Evolutionary conservation across 2,329 filamentous ascomycete species (phyloP).

Genomic region (Colletotrichum phormii): DNA sequence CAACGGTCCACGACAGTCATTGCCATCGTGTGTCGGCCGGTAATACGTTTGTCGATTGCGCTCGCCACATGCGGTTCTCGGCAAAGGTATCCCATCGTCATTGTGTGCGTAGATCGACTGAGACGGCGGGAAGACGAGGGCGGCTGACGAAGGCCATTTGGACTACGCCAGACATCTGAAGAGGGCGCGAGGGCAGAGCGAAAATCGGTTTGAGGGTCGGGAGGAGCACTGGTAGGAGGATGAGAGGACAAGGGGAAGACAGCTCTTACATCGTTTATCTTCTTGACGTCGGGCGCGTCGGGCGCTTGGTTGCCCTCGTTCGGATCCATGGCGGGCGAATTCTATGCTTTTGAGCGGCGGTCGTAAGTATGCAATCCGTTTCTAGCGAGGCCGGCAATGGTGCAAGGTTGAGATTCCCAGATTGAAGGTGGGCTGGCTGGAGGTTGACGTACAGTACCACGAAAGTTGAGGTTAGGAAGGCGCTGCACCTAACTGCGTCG

Average conservation of each 20-base stretch:
- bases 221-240: conserved; percentile 9
- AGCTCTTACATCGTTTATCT: conserved; percentile 65
- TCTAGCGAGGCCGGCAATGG: conserved; percentile 7
- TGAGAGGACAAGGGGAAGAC: not conserved
- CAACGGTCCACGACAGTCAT: not conserved
- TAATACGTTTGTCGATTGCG: not conserved
- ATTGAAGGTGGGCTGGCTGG: conserved; percentile 10
- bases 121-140: not conserved
- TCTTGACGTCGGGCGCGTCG: conserved; percentile 68
- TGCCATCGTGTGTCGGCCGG: not conserved
- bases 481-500: not conserved
- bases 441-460: conserved; percentile 21
- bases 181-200: not conserved
- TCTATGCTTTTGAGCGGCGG: not conserved
- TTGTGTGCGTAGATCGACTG: not conserved
- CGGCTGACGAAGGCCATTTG: not conserved
- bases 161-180: too few relatives aligned
- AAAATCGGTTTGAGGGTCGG: not conserved
- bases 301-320: conserved; percentile 54
- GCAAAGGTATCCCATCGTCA: not conserved
- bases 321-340: conserved; percentile 54
- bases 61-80: not conserved
- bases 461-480: not conserved
- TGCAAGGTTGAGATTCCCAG: not conserved
- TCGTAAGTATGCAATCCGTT: not conserved